These are phyloP conservation scores for Piper betle DNA, from an alignment of 164 flowering plant species.

Conservation along the genomic window DNA sequence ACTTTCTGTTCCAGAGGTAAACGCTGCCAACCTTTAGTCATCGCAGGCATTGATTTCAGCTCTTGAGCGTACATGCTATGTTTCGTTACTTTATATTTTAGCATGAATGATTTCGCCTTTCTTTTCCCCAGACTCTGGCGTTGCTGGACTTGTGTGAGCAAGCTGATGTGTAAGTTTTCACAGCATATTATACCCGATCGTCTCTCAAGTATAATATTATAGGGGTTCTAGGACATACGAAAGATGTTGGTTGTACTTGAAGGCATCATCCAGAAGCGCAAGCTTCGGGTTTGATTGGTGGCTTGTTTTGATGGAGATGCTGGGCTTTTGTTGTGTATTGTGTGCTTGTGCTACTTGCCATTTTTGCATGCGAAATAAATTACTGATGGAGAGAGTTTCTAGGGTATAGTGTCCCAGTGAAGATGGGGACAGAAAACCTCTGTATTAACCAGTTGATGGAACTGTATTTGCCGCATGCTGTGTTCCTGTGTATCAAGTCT, in stretches of 20 bases:
- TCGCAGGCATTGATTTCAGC: background rate
- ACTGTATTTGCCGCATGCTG: background rate
- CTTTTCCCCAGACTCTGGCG: slow-evolving; percentile 7
- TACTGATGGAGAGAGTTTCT: background rate
- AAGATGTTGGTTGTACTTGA: background rate
- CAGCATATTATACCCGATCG: too few species aligned
- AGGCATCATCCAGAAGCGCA: slow-evolving; percentile 1
- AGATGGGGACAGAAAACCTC: background rate
- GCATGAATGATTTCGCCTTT: background rate
- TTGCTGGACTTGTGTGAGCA: slow-evolving; percentile 10
- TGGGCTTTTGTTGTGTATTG: background rate
- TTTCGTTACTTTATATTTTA: background rate
- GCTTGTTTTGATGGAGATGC: background rate
- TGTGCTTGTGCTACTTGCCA: background rate
- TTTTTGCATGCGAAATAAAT: background rate
- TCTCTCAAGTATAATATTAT: background rate
- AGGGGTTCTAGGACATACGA: background rate
- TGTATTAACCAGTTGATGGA: background rate
- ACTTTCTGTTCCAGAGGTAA: slow-evolving; percentile 82
- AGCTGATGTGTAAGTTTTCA: slow-evolving; percentile 2
- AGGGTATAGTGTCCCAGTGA: background rate
- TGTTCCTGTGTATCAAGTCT: background rate
- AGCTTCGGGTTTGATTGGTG: slow-evolving; percentile 4
- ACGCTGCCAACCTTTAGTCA: background rate
- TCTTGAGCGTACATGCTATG: background rate